These are phyloP conservation scores for Nissolia schottii DNA, from an alignment of 306 rosid species.

Conservation along the genomic window DNA sequence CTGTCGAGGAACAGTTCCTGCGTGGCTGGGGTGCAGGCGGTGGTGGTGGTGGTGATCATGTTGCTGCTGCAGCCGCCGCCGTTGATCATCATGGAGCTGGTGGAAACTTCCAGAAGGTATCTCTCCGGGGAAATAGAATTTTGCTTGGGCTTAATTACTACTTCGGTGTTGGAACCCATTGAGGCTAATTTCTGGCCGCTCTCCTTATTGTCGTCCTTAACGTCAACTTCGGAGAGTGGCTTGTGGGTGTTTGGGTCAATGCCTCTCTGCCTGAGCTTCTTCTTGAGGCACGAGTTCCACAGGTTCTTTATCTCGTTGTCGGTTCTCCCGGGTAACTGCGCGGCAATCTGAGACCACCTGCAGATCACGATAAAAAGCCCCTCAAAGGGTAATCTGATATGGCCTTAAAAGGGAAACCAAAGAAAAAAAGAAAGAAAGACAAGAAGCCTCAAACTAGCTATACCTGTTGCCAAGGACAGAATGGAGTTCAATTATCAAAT, in stretches of 20 bases:
- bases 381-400: not conserved
- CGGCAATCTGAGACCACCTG: constrained; percentile 99
- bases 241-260: constrained; percentile 93
- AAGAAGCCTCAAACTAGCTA: not conserved
- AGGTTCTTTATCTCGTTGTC: constrained; percentile 92
- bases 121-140: constrained; percentile 25
- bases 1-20: constrained; percentile 64
- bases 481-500: constrained; percentile 82
- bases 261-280: constrained; percentile 87
- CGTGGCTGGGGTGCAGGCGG: constrained; percentile 33
- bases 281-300: constrained; percentile 95
- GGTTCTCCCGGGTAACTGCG: constrained; percentile 90
- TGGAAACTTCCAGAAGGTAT: constrained; percentile 46
- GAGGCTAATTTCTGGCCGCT: constrained; percentile 45
- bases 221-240: constrained; percentile 56
- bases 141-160: constrained; percentile 24
- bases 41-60: constrained; percentile 20
- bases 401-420: not conserved
- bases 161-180: constrained; percentile 42
- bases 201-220: constrained; percentile 31
- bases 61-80: constrained; percentile 25
- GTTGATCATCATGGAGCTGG: constrained; percentile 31
- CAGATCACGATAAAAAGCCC: not conserved
- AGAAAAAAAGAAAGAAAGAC: not conserved
- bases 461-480: constrained; percentile 86